Conservation (phyloP, 2,329 filamentous ascomycete species). For the Fusarium armeniacum region DNA sequence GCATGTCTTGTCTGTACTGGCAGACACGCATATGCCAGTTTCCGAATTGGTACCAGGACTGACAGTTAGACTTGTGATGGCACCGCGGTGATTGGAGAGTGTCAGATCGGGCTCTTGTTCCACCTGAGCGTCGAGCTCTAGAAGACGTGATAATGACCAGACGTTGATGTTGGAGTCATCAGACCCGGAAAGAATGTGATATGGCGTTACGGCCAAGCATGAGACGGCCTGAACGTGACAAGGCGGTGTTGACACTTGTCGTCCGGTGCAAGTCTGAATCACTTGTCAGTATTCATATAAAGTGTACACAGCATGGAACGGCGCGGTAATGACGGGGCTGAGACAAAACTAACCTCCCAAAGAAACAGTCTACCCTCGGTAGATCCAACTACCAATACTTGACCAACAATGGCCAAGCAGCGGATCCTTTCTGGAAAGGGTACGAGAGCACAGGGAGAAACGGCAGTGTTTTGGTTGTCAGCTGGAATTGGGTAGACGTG, state of each 20-base stretch:
- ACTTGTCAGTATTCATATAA: slow-evolving; percentile 44
- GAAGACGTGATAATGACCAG: slow-evolving; percentile 84
- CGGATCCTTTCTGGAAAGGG: slow-evolving; percentile 90
- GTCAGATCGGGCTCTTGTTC: slow-evolving; percentile 80
- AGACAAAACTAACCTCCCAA: slow-evolving; percentile 82
- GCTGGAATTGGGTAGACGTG: slow-evolving; percentile 79
- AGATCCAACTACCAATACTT: slow-evolving; percentile 84
- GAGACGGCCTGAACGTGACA: slow-evolving; percentile 86
- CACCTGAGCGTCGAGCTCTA: slow-evolving; percentile 69
- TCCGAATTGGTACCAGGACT: slow-evolving; percentile 76
- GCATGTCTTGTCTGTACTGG: slow-evolving; percentile 87
- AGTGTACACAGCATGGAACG: slow-evolving; percentile 29
- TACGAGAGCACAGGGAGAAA: slow-evolving; percentile 67
- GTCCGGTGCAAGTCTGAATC: slow-evolving; percentile 77
- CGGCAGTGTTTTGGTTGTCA: background rate
- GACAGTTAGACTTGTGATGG: slow-evolving; percentile 73
- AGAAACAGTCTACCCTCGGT: slow-evolving; percentile 87
- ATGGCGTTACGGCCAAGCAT: slow-evolving; percentile 77
- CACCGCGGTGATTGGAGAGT: slow-evolving; percentile 82
- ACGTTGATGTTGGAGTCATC: slow-evolving; percentile 92
- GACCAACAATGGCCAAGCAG: slow-evolving; percentile 78
- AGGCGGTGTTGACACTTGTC: slow-evolving; percentile 80
- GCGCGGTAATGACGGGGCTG: slow-evolving; percentile 34
- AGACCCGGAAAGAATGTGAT: slow-evolving; percentile 82
- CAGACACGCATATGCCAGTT: slow-evolving; percentile 86